These are phyloP conservation scores for Phyllostachys edulis DNA, from an alignment of 176 grass and related monocot genomes.

Conservation along the genomic window DNA sequence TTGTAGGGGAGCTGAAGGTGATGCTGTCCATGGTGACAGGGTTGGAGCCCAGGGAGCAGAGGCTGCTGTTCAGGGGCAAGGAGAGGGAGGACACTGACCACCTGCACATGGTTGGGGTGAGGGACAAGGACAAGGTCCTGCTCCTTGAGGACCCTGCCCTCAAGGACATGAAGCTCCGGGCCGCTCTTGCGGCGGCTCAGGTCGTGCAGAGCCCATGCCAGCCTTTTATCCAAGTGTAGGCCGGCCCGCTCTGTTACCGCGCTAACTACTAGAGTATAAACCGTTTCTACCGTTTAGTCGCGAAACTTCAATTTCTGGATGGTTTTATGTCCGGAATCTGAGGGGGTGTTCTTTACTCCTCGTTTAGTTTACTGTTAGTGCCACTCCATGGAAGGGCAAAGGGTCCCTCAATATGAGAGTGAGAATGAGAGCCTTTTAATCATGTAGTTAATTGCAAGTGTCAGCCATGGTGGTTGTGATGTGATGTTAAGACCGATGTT, in stretches of 20 bases:
- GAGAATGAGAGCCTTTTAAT: conserved; percentile 25
- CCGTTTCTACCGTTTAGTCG: background rate
- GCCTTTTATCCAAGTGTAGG: conserved; percentile 30
- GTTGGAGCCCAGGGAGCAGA: conserved; percentile 76
- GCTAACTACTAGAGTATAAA: conserved; percentile 30
- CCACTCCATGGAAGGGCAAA: conserved; percentile 50
- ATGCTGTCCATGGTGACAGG: conserved; percentile 60
- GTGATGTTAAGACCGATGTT: conserved; percentile 26
- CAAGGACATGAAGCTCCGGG: conserved; percentile 72
- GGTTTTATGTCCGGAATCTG: conserved; percentile 33
- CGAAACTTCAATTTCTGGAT: conserved; percentile 31
- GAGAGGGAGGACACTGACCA: conserved; percentile 82
- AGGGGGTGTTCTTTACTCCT: conserved; percentile 22
- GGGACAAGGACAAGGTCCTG: conserved; percentile 85
- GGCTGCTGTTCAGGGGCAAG: conserved; percentile 86
- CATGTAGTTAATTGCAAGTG: conserved; percentile 41
- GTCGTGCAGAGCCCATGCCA: background rate
- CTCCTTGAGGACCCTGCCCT: conserved; percentile 81
- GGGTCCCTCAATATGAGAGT: conserved; percentile 41
- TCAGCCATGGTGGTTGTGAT: conserved; percentile 45
- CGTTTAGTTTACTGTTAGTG: conserved; percentile 21
- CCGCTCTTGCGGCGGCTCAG: conserved; percentile 13
- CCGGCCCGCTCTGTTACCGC: fast-evolving
- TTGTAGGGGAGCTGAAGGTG: conserved; percentile 82
- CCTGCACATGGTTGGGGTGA: conserved; percentile 92